Conservation (phyloP, 2,329 filamentous ascomycete species). For the Fusarium piperis region DNA sequence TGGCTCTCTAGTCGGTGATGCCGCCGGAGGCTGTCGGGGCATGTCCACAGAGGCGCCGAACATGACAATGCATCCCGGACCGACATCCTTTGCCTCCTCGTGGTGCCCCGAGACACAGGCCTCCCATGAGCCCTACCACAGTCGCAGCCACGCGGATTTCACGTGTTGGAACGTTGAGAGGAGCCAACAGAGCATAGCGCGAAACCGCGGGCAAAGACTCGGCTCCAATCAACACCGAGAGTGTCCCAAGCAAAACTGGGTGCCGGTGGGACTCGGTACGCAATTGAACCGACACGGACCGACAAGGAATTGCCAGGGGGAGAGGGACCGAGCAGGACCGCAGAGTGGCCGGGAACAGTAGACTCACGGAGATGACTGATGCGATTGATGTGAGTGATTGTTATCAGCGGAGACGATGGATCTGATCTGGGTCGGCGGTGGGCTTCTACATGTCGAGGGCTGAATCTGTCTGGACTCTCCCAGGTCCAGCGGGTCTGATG, state of each 20-base stretch:
- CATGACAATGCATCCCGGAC: slow-evolving; percentile 1
- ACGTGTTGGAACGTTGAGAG: slow-evolving; percentile 15
- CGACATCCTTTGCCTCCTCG: slow-evolving; percentile 18
- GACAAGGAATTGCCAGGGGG: slow-evolving; percentile 3
- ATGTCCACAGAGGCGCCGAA: slow-evolving; percentile 19
- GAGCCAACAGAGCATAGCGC: neutral
- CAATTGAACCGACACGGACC: slow-evolving; percentile 11
- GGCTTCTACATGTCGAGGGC: neutral
- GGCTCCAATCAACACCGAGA: slow-evolving; percentile 13
- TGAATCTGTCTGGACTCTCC: slow-evolving; percentile 10
- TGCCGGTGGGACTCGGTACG: neutral
- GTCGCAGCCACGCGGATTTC: slow-evolving; percentile 26
- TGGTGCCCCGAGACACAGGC: slow-evolving; percentile 18
- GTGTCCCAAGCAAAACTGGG: neutral
- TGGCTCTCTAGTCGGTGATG: slow-evolving; percentile 11
- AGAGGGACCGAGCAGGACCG: slow-evolving; percentile 31
- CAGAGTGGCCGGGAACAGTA: slow-evolving; percentile 23
- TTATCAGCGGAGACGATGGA: slow-evolving; percentile 30
- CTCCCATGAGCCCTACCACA: neutral
- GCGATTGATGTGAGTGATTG: neutral
- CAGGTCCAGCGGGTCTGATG: slow-evolving; percentile 20
- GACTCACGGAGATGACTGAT: neutral
- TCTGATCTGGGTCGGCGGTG: slow-evolving; percentile 13
- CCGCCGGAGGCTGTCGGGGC: slow-evolving; percentile 8
- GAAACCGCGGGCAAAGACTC: neutral